phyloP scores from a whole-genome alignment of 345 rosid species.

The Toxicodendron radicans region DNA sequence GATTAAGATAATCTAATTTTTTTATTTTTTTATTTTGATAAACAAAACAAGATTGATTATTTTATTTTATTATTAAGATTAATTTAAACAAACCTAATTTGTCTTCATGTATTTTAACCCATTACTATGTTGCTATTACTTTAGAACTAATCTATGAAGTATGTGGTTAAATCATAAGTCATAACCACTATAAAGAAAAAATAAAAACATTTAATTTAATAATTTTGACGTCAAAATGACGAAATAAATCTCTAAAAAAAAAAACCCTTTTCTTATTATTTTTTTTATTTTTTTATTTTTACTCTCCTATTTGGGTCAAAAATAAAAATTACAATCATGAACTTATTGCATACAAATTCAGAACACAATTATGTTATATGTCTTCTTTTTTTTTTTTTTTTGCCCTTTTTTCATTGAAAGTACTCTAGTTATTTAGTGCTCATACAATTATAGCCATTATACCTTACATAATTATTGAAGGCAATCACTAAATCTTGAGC shows the following conservation, averaged over 20 bases:
- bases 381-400: too few relatives aligned
- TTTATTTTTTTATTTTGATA: too few relatives aligned
- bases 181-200: not conserved
- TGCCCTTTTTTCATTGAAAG: too few relatives aligned
- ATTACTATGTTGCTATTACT: too few relatives aligned
- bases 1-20: too few relatives aligned
- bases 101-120: too few relatives aligned
- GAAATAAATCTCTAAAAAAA: not conserved
- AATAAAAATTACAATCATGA: not conserved
- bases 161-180: not conserved
- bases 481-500: too few relatives aligned
- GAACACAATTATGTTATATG: constrained; percentile 8
- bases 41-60: too few relatives aligned
- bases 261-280: not conserved
- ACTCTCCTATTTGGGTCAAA: not conserved
- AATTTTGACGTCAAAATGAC: not conserved
- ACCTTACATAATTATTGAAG: not conserved
- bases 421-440: not conserved
- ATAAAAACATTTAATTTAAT: not conserved
- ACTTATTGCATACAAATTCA: constrained; percentile 1
- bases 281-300: not conserved
- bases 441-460: constrained; percentile 2
- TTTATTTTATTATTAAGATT: not conserved
- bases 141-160: too few relatives aligned
- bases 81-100: not conserved